These are phyloP conservation scores for Tuber aestivum DNA, from an alignment of 495 filamentous ascomycete species.

Conservation along the genomic window DNA sequence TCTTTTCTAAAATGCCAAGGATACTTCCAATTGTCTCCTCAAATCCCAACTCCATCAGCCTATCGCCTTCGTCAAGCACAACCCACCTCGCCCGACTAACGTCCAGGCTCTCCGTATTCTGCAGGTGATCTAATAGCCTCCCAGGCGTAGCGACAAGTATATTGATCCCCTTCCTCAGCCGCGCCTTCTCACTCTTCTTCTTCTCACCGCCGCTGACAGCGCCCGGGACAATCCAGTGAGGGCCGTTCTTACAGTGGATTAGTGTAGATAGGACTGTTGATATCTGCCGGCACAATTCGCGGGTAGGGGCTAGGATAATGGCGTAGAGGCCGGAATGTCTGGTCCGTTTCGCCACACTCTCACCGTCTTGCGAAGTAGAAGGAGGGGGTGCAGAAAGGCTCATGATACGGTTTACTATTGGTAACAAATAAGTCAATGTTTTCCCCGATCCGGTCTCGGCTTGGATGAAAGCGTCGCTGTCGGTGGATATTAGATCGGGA, in stretches of 20 bases:
- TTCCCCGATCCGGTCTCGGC: constrained; percentile 97
- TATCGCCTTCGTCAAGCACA: constrained; percentile 89
- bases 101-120: constrained; percentile 82
- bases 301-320: constrained; percentile 81
- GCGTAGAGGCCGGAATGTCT: constrained; percentile 86
- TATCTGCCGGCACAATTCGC: constrained; percentile 92
- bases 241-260: constrained; percentile 62
- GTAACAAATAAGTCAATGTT: constrained; percentile 86
- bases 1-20: constrained; percentile 70
- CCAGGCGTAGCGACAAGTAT: constrained; percentile 93
- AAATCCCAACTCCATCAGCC: constrained; percentile 94
- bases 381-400: constrained; percentile 52
- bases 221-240: constrained; percentile 78
- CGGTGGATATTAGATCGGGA: constrained; percentile 66
- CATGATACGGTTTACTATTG: constrained; percentile 83
- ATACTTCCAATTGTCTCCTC: constrained; percentile 67
- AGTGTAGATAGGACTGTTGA: constrained; percentile 73
- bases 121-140: constrained; percentile 79
- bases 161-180: constrained; percentile 86
- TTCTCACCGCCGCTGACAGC: constrained; percentile 95
- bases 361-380: constrained; percentile 26
- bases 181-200: constrained; percentile 92
- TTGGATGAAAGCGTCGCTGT: constrained; percentile 90
- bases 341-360: constrained; percentile 51
- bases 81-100: constrained; percentile 88